These are phyloP conservation scores for Russula brevipes DNA, from an alignment of 768 basidiomycete genomes.

Conservation along the genomic window DNA sequence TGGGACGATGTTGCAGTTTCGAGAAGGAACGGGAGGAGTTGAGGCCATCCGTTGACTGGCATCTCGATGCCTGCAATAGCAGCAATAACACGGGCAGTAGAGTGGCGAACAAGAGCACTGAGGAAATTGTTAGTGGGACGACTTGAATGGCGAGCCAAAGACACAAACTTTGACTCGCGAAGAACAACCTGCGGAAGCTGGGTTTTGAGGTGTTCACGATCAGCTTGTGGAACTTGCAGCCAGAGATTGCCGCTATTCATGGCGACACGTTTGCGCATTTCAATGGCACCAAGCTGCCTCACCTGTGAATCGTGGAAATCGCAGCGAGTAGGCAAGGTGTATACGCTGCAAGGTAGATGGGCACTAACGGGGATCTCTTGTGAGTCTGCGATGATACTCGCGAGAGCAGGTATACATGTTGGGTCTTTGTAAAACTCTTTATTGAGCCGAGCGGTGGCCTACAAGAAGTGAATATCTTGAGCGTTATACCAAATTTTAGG, in stretches of 20 bases:
- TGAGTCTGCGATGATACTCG: slow-evolving; percentile 77
- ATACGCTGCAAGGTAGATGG: neutral
- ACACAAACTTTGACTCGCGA: slow-evolving; percentile 66
- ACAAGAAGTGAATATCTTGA: neutral
- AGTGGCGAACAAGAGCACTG: slow-evolving; percentile 88
- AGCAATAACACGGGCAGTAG: slow-evolving; percentile 87
- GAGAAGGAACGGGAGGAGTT: slow-evolving; percentile 83
- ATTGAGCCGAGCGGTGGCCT: slow-evolving; percentile 92
- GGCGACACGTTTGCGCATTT: slow-evolving; percentile 87
- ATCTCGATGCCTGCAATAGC: slow-evolving; percentile 90
- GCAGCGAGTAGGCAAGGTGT: neutral
- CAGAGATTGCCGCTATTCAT: slow-evolving; percentile 80
- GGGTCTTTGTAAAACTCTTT: slow-evolving; percentile 90
- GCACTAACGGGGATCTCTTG: slow-evolving; percentile 75
- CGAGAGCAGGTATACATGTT: slow-evolving; percentile 85
- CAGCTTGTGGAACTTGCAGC: slow-evolving; percentile 58
- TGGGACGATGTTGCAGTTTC: slow-evolving; percentile 64
- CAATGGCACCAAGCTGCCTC: slow-evolving; percentile 94
- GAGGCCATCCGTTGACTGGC: slow-evolving; percentile 70
- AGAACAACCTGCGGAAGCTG: slow-evolving; percentile 76
- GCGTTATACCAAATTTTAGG: slow-evolving; percentile 13
- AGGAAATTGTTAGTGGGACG: slow-evolving; percentile 13
- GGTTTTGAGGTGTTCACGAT: slow-evolving; percentile 79
- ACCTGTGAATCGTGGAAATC: slow-evolving; percentile 46
- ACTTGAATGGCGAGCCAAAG: slow-evolving; percentile 9